These are phyloP conservation scores for Colletotrichum sojae DNA, from an alignment of 2,329 filamentous ascomycete species.

Conservation along the genomic window DNA sequence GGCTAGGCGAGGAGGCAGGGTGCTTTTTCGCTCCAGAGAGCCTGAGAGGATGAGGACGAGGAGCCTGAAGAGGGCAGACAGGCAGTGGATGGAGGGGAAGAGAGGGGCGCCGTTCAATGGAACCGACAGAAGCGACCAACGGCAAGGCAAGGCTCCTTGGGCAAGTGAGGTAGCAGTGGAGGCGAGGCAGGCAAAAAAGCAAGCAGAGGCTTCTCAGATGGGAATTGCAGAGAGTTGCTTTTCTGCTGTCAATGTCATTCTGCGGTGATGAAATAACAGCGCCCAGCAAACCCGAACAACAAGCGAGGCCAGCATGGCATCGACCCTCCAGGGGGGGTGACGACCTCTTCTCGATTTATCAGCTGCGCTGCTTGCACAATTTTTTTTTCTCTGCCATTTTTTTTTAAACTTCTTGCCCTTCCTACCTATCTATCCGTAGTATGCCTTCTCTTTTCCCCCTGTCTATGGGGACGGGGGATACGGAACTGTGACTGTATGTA, in stretches of 20 bases:
- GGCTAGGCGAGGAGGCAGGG: conserved; percentile 22
- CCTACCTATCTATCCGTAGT: not conserved
- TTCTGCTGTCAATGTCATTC: conserved; percentile 23
- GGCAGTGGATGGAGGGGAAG: conserved; percentile 3
- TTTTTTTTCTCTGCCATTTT: conserved; percentile 9
- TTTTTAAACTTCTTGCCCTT: conserved; percentile 19
- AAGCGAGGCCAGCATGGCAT: conserved; percentile 32
- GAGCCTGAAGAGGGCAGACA: not conserved
- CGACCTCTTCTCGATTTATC: conserved; percentile 35
- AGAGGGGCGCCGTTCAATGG: not conserved
- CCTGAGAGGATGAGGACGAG: conserved; percentile 17
- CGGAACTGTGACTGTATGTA: conserved; percentile 29
- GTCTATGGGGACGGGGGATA: conserved; percentile 28
- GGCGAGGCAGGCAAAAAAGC: conserved; percentile 13
- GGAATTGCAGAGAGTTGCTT: conserved; percentile 35
- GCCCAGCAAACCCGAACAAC: conserved; percentile 17
- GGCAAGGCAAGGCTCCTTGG: not conserved
- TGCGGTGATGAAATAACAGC: conserved; percentile 26
- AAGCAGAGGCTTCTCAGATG: conserved; percentile 20
- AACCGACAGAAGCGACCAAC: not conserved
- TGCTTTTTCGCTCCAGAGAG: conserved; percentile 18
- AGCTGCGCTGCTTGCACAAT: conserved; percentile 35
- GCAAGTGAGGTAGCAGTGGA: not conserved
- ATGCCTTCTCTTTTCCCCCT: conserved; percentile 2
- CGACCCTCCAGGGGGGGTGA: conserved; percentile 14